A percentile compares a stretch with the other conserved stretches of the same genome.
phyloP scores from a whole-genome alignment of 139 green algal species.

The Chloropicon primus region DNA sequence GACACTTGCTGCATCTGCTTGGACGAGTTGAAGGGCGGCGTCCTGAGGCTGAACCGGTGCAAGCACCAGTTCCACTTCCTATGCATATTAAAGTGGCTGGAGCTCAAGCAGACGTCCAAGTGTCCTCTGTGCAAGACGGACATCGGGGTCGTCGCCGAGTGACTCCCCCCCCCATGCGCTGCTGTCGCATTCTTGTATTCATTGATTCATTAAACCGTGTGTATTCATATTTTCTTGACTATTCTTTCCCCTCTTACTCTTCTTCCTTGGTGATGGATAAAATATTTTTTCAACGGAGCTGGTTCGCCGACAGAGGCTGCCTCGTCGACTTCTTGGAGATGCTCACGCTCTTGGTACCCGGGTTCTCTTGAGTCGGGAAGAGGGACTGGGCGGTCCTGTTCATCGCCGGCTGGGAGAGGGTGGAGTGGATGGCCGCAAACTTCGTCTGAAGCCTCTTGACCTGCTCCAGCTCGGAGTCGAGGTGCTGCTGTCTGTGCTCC shows the following conservation, averaged over 20 bases:
- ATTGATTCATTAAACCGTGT: too few relatives aligned
- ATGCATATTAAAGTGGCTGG: neutral
- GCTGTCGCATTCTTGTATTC: too few relatives aligned
- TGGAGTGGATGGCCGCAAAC: constrained; percentile 76
- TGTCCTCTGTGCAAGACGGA: neutral
- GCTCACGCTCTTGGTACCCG: too few relatives aligned
- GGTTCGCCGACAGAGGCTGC: too few relatives aligned
- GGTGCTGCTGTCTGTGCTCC: constrained; percentile 33
- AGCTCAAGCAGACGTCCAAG: neutral
- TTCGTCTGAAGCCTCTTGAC: constrained; percentile 77
- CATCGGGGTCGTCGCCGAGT: neutral
- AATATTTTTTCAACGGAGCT: too few relatives aligned
- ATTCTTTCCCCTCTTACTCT: too few relatives aligned
- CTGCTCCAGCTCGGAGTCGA: constrained; percentile 31
- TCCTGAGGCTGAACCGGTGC: neutral
- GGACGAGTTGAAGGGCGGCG: neutral
- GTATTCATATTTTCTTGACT: too few relatives aligned
- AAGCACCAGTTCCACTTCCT: neutral
- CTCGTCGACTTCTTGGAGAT: too few relatives aligned
- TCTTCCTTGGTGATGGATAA: too few relatives aligned
- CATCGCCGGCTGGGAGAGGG: constrained; percentile 32
- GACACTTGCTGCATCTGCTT: neutral
- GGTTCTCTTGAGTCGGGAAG: too few relatives aligned
- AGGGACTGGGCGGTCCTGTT: too few relatives aligned
- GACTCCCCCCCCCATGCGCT: too few relatives aligned